Conservation (phyloP, 495 filamentous ascomycete species). For the Aspergillus biplanus region DNA sequence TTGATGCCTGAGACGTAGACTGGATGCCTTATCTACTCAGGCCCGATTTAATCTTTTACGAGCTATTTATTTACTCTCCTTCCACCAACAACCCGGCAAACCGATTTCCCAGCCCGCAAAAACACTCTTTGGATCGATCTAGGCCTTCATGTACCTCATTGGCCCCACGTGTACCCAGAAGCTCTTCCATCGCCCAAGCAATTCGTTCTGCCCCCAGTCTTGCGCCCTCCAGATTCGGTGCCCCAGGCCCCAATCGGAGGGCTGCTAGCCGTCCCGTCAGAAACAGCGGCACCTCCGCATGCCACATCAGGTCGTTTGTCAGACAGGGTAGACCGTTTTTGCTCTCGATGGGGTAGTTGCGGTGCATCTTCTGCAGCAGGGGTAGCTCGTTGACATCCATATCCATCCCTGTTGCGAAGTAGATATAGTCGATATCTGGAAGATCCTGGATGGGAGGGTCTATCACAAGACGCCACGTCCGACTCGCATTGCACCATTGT, state of each 20-base stretch:
- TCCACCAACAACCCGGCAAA: conserved; percentile 26
- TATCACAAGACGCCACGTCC: conserved; percentile 55
- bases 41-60: no score
- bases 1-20: no score
- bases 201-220: conserved; percentile 65
- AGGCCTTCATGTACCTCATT: conserved; percentile 1
- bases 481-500: conserved; percentile 36
- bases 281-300: conserved; percentile 61
- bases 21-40: no score
- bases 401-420: conserved; percentile 63
- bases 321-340: conserved; percentile 61
- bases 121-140: conserved; percentile 27
- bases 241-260: conserved; percentile 61
- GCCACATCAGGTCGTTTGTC: conserved; percentile 67
- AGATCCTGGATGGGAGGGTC: conserved; percentile 52
- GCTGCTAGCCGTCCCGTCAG: conserved; percentile 61
- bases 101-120: conserved; percentile 36
- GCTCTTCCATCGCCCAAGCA: conserved; percentile 60
- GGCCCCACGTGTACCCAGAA: conserved; percentile 31
- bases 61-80: no score
- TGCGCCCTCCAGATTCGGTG: conserved; percentile 66
- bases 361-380: conserved; percentile 52
- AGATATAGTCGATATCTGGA: conserved; percentile 63
- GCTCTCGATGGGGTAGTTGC: conserved; percentile 55
- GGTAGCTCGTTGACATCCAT: conserved; percentile 55